Base-by-base conservation (phyloP, 176 grass and related monocot genomes). In the Lolium rigidum region DNA sequence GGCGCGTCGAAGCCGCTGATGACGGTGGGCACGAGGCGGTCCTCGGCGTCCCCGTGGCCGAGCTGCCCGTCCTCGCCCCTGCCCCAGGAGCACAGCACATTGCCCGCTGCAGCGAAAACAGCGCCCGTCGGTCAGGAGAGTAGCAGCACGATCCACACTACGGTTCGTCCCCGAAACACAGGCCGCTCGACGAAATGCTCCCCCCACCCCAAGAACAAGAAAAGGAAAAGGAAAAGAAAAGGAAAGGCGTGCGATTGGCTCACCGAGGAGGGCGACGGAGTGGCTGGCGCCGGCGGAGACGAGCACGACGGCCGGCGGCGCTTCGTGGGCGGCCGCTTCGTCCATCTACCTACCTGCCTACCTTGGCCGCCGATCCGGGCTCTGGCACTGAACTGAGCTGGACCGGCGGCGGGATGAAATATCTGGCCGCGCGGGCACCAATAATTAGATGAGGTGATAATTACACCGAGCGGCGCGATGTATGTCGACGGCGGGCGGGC, bases 1-100 rank as follows among this genome's bases (percentile, higher is more conserved):
- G 88, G 86, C 86, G 70, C 80, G 50, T 92, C 88, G 79, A 99
- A 91, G 69, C 80, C 83, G 77, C 82, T 96, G 20, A 99, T 74
- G 60, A 99, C 64, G 28, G 97, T 99, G 11, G 97, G 97, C 84
- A 92, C 80, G 82, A 89, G 92, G 5, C 94, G 81, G 82, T 99
- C 97, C 85, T 96, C 97, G 26, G 94, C 97, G 86, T 96, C 97
- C 31, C 94, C 97, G 85, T 99, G 97, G 12, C 97, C 97, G 11
- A 99, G 89, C 88, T 99, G 97, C 78, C 97, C 97, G 71, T 99
- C 97, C 86, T 99, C 97, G 5, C 97, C 97, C 78, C 97, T 96
- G 62, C 97, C 97, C 97, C 94, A 99, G 63, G 97, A 94, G 83
- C 97, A 99, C 74, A 99, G 84, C 78, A 70, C 71, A 91, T 96